Conservation (phyloP, 257 asterid species). For the Nicotiana paniculata region DNA sequence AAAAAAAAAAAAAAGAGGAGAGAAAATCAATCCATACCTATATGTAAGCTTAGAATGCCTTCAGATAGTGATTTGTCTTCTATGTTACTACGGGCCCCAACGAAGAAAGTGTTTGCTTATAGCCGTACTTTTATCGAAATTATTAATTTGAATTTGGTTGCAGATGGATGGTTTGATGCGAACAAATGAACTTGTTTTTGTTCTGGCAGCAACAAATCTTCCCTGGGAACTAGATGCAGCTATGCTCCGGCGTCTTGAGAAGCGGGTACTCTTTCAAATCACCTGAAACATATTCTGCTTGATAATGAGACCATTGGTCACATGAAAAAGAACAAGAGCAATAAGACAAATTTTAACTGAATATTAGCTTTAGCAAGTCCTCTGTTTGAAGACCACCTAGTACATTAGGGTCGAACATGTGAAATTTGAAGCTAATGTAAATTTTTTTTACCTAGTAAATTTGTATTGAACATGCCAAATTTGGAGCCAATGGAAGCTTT, state of each 20-base stretch:
- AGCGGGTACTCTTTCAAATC: slow-evolving; percentile 49
- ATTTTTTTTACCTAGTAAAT: background rate
- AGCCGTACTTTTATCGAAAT: background rate
- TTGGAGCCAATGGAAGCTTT: background rate
- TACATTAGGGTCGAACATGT: background rate
- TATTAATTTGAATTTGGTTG: slow-evolving; percentile 39
- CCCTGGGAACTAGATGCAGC: slow-evolving; percentile 99
- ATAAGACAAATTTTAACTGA: background rate
- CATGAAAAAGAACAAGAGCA: background rate
- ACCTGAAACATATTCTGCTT: background rate
- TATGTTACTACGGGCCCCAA: background rate
- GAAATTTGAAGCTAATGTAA: background rate
- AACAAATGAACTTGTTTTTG: slow-evolving; percentile 91
- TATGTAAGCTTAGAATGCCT: background rate
- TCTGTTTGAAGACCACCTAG: background rate
- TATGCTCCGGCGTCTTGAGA: slow-evolving; percentile 97
- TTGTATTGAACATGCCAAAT: background rate
- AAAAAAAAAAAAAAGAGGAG: background rate
- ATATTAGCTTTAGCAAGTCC: background rate
- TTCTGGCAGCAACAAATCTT: slow-evolving; percentile 95
- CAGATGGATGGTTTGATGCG: slow-evolving; percentile 97
- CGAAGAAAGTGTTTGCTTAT: background rate
- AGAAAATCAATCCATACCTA: background rate
- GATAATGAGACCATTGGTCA: background rate
- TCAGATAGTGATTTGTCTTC: background rate